A percentile compares a stretch with the other conserved stretches of the same genome.
These are phyloP conservation scores for Vitis cinerea DNA, from an alignment of 164 flowering plant species.

Conservation along the genomic window DNA sequence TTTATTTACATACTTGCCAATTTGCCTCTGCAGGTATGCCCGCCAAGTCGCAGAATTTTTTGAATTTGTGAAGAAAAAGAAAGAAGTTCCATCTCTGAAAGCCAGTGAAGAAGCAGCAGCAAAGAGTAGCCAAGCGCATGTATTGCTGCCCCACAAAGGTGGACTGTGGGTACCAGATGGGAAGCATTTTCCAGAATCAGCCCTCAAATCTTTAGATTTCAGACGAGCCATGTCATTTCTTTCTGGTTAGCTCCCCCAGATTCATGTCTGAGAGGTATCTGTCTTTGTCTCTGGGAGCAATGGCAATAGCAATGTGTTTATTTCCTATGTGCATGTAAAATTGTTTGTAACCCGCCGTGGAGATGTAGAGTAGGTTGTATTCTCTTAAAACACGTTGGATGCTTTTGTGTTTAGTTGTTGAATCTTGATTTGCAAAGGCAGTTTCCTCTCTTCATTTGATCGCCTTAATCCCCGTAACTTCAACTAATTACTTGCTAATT, in stretches of 20 bases:
- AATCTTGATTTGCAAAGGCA: background rate
- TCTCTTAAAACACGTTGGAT: background rate
- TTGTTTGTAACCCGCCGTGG: constrained; percentile 3
- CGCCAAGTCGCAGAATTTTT: constrained; percentile 94
- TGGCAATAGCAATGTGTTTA: background rate
- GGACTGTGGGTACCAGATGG: constrained; percentile 67
- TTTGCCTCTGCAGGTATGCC: constrained; percentile 66
- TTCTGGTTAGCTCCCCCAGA: constrained; percentile 36
- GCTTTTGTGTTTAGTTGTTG: background rate
- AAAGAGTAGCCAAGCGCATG: constrained; percentile 28
- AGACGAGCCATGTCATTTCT: constrained; percentile 68
- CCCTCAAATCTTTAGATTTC: constrained; percentile 62
- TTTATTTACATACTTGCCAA: background rate
- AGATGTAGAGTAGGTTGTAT: constrained; percentile 12
- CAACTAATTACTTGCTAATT: too few species aligned
- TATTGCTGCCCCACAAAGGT: constrained; percentile 55
- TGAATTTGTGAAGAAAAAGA: constrained; percentile 84
- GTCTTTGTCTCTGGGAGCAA: background rate
- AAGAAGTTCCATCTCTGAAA: constrained; percentile 40
- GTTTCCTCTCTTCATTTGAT: too few species aligned
- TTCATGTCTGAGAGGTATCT: constrained; percentile 1
- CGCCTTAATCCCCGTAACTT: too few species aligned
- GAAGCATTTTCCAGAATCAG: constrained; percentile 54
- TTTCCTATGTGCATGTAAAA: constrained; percentile 10
- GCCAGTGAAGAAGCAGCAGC: constrained; percentile 18